These are phyloP conservation scores for Talaromyces proteolyticus DNA, from an alignment of 495 filamentous ascomycete genomes.

Conservation along the genomic window DNA sequence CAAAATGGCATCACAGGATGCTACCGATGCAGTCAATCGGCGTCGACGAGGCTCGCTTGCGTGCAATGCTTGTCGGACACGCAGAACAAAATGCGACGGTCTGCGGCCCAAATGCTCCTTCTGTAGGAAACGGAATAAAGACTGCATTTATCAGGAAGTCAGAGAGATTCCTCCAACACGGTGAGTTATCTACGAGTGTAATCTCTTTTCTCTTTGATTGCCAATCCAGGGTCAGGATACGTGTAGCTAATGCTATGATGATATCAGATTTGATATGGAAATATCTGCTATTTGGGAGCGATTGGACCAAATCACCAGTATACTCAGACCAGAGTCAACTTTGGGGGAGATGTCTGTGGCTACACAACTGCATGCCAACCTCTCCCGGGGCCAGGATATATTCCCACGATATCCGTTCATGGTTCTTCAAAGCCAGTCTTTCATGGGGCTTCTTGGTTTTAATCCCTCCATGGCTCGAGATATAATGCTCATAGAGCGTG, in stretches of 20 bases:
- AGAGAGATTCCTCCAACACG: neutral
- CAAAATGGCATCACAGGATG: neutral
- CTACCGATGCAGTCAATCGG: neutral
- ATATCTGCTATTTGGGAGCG: neutral
- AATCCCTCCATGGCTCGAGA: too few relatives aligned
- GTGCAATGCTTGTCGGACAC: neutral
- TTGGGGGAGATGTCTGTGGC: too few relatives aligned
- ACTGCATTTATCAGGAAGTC: neutral
- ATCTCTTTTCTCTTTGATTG: too few relatives aligned
- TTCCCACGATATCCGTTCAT: neutral
- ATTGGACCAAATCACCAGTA: neutral
- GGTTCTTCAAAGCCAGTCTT: neutral
- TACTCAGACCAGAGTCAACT: neutral
- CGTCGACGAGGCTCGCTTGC: neutral
- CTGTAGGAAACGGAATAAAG: neutral
- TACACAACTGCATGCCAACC: neutral
- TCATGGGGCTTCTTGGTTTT: neutral
- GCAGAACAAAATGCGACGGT: neutral
- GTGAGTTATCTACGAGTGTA: neutral
- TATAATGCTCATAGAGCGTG: too few relatives aligned
- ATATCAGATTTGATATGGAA: neutral
- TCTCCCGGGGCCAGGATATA: neutral
- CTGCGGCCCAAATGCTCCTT: conserved; percentile 1
- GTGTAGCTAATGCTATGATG: neutral
- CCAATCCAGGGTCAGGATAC: neutral